Evolutionary conservation across 495 filamentous ascomycete genomes (phyloP).

Genomic region (Penicillium chermesinum): DNA sequence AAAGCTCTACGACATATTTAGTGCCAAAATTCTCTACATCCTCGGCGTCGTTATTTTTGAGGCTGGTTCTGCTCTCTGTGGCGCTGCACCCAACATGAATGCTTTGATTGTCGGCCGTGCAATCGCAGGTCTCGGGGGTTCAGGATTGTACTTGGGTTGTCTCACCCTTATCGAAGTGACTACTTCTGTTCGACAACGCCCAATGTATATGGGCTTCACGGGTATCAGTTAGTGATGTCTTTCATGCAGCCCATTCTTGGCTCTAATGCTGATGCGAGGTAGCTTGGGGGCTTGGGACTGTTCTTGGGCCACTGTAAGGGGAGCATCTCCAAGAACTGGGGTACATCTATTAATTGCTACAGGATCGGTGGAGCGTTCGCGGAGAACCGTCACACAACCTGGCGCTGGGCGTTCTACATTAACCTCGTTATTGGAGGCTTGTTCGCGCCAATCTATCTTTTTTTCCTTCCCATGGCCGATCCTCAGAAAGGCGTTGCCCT

Average conservation of each 20-base stretch:
- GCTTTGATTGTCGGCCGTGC: constrained; percentile 51
- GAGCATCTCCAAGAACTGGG: too few species aligned
- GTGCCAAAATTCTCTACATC: constrained; percentile 53
- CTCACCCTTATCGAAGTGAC: constrained; percentile 28
- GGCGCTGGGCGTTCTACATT: constrained; percentile 71
- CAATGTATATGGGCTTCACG: constrained; percentile 28
- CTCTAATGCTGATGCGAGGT: background rate
- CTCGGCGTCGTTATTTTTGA: constrained; percentile 45
- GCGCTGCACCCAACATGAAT: constrained; percentile 47
- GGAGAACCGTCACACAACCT: constrained; percentile 32
- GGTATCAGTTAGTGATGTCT: constrained; percentile 18
- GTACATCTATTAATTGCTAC: too few species aligned
- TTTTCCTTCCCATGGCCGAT: constrained; percentile 46
- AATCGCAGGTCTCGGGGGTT: constrained; percentile 32
- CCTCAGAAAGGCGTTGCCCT: constrained; percentile 37
- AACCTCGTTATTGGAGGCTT: constrained; percentile 55
- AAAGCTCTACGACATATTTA: constrained; percentile 47
- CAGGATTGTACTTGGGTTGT: constrained; percentile 34
- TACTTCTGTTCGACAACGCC: constrained; percentile 30
- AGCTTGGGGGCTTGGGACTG: constrained; percentile 40
- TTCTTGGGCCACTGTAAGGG: constrained; percentile 49
- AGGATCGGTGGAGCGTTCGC: constrained; percentile 57
- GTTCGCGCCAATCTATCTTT: constrained; percentile 51
- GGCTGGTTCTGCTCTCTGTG: constrained; percentile 50
- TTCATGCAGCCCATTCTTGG: background rate